A percentile compares a stretch with the other conserved stretches of the same genome.
Conservation (phyloP, 139 green algal genomes). For the Chlorella sp. region DNA sequence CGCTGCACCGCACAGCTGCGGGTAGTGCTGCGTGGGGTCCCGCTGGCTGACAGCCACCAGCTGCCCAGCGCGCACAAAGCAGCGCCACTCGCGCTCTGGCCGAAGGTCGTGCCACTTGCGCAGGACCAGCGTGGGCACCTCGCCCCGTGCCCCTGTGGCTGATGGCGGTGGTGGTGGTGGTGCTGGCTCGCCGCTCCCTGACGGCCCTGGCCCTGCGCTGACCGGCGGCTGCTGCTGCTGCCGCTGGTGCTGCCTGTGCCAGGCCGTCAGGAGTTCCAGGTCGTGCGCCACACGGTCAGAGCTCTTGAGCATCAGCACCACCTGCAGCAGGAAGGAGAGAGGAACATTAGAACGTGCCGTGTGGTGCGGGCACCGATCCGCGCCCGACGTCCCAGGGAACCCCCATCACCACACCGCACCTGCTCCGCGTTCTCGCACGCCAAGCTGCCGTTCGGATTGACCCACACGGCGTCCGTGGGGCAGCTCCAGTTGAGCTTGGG, state of each 20-base stretch:
- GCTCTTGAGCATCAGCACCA: slow-evolving; percentile 87
- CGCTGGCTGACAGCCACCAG: slow-evolving; percentile 70
- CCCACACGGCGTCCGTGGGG: slow-evolving; percentile 84
- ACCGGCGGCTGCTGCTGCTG: slow-evolving; percentile 1
- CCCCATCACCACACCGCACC: slow-evolving; percentile 10
- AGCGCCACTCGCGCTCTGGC: slow-evolving; percentile 86
- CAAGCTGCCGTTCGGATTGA: slow-evolving; percentile 38
- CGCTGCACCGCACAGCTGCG: slow-evolving; percentile 24
- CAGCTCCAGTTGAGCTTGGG: slow-evolving; percentile 92
- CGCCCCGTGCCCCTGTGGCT: background rate
- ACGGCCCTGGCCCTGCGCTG: background rate
- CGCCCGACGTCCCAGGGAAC: background rate
- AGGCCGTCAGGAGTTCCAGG: slow-evolving; percentile 39
- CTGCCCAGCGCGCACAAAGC: slow-evolving; percentile 65
- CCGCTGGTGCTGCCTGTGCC: slow-evolving; percentile 9
- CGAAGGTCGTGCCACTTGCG: slow-evolving; percentile 69
- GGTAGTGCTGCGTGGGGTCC: slow-evolving; percentile 65
- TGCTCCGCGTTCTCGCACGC: slow-evolving; percentile 38
- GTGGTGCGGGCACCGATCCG: background rate
- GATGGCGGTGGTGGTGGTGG: background rate
- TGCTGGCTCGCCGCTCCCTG: background rate
- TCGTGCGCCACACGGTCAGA: slow-evolving; percentile 85
- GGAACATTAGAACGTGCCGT: background rate
- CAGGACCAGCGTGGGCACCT: slow-evolving; percentile 52
- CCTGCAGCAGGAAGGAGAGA: slow-evolving; percentile 28